Percentiles rank a stretch among this genome's conserved stretches.
Evolutionary conservation across 306 rosid genomes (phyloP).

Genomic region (Begonia loranthoides): DNA sequence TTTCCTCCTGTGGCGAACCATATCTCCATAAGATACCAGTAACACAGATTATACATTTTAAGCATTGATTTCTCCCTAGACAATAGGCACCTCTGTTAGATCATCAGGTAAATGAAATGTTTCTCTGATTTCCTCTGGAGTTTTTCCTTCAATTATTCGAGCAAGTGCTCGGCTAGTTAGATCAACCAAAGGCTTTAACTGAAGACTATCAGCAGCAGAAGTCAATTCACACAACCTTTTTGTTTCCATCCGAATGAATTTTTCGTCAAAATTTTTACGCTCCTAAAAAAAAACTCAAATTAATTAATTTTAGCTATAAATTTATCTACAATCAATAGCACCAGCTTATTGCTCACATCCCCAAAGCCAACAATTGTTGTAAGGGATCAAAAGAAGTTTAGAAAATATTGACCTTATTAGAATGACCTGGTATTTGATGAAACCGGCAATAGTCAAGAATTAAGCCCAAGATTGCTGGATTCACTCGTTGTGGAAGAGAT

Average conservation of each 20-base stretch:
- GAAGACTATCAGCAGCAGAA: conserved; percentile 86
- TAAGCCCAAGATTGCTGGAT: conserved; percentile 63
- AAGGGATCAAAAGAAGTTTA: conserved; percentile 3
- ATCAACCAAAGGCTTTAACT: conserved; percentile 81
- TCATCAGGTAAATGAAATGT: conserved; percentile 90
- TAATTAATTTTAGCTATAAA: conserved; percentile 14
- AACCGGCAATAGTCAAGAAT: conserved; percentile 78
- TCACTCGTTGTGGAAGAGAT: conserved; percentile 76
- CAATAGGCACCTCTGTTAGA: conserved; percentile 64
- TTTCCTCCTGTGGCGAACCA: conserved; percentile 64
- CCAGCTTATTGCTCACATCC: conserved; percentile 10
- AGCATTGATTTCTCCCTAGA: conserved; percentile 5
- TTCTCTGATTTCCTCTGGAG: conserved; percentile 85
- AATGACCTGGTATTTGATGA: conserved; percentile 73
- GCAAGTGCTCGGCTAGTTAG: conserved; percentile 88
- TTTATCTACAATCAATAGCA: conserved; percentile 10
- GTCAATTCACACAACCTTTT: conserved; percentile 79
- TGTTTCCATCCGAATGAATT: conserved; percentile 60
- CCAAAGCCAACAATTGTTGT: conserved; percentile 2
- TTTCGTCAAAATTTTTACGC: conserved; percentile 59
- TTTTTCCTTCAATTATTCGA: conserved; percentile 83
- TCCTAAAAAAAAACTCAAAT: conserved; percentile 40
- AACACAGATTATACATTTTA: conserved; percentile 6
- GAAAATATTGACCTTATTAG: conserved; percentile 53
- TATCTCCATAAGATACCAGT: conserved; percentile 15